Base-by-base conservation (phyloP, 192 early-diverging fungal species). In the Podila epicladia region DNA sequence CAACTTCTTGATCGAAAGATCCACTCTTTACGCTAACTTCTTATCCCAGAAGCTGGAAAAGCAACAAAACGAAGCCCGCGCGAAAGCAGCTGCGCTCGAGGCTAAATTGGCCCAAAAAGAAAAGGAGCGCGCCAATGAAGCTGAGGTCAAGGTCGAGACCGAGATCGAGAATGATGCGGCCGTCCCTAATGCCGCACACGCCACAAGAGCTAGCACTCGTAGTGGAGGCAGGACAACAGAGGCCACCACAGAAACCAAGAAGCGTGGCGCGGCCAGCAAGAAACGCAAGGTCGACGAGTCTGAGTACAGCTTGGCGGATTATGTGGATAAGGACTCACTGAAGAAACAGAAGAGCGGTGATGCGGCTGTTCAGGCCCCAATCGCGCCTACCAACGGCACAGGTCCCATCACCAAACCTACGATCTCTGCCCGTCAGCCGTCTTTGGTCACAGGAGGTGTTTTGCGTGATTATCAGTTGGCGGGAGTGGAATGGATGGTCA, bases 401-500 rank as follows among this genome's bases (percentile, higher is more conserved):
- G 67, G 66, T 37, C 64, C 82, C 15, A 53, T 53, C 17, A 66
- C 73, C 13, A 67, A 87, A 20, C 78, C 85, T 20, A 53, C 62
- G 0, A 86, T 90, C 28, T 93, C 93, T 60, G 73, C 86, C 7
- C 85, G 92, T 31, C 96, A 98, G 82, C 97, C 97, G 11, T 74
- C 83, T 35, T 80, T 95, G 53, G 88, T 99, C 9, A 91, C 87
- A 12, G 96, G 95, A 65, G 97, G 97, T 35, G 82, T 93, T 24
- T 86, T 99, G 84, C 90, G 95, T 28, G 95, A 97, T 50, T 98
- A 98, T 84, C 98, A 99, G 83, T 76, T 97, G 53, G 93, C 93
- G 3, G 98, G 98, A 61, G 90, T 98, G 69, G 96, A 98, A 77
- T 99, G 98, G 98, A 82, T 99, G 69, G 92, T 95, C 58, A 94